Percentiles rank a stretch among this genome's conserved stretches.
Evolutionary conservation across 805 yeast species (phyloP).

Genomic region (Ogataea henricii): DNA sequence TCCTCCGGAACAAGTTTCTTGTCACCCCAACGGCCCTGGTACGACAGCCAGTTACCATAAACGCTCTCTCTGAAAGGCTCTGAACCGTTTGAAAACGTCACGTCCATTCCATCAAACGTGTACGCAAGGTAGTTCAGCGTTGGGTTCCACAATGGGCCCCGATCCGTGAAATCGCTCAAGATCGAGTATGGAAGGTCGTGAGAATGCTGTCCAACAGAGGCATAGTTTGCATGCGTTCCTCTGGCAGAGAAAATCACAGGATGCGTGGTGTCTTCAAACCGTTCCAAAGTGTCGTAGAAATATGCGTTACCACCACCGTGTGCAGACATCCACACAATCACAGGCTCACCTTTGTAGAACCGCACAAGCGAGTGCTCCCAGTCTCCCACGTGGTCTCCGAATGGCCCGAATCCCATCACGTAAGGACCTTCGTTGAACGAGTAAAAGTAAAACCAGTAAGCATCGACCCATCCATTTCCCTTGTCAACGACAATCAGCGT

Average conservation of each 20-base stretch:
- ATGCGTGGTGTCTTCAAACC: constrained; percentile 45
- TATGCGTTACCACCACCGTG: constrained; percentile 98
- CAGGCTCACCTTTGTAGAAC: constrained; percentile 77
- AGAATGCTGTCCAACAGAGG: constrained; percentile 93
- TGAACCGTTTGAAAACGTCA: constrained; percentile 49
- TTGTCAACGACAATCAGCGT: constrained; percentile 82
- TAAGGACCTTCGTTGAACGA: constrained; percentile 94
- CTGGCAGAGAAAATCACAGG: constrained; percentile 89
- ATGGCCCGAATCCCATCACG: constrained; percentile 97
- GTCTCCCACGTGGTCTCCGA: constrained; percentile 96
- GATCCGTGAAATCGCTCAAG: constrained; percentile 87
- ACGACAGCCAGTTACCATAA: constrained; percentile 78
- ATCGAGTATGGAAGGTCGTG: constrained; percentile 94
- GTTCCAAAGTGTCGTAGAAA: constrained; percentile 73
- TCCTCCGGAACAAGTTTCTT: constrained; percentile 63
- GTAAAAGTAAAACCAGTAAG: constrained; percentile 95
- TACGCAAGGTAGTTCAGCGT: constrained; percentile 78
- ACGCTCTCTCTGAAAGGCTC: constrained; percentile 52
- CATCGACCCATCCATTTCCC: constrained; percentile 93
- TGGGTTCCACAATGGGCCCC: constrained; percentile 97
- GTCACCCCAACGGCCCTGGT: constrained; percentile 91
- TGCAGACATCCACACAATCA: constrained; percentile 93
- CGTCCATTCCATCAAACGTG: constrained; percentile 63
- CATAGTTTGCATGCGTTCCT: constrained; percentile 97
- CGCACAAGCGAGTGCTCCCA: constrained; percentile 96